These are phyloP conservation scores for Osmanthus fragrans DNA, from an alignment of 257 asterid species.

Conservation along the genomic window DNA sequence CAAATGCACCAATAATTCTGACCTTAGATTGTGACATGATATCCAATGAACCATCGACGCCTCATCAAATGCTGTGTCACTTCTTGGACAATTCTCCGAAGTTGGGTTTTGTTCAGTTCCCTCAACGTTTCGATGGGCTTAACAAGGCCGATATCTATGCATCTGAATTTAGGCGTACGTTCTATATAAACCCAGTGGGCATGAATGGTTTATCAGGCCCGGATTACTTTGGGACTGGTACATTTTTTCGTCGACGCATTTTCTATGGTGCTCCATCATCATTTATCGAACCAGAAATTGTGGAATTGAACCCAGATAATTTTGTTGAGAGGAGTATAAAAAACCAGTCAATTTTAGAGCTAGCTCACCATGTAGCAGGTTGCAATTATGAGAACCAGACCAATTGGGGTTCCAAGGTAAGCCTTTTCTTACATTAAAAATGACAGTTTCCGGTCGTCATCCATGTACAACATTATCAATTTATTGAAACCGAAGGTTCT, in stretches of 20 bases:
- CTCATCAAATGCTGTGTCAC: conserved; percentile 50
- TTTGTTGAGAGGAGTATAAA: conserved; percentile 30
- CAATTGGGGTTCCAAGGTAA: conserved; percentile 67
- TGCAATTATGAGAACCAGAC: conserved; percentile 54
- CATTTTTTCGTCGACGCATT: conserved; percentile 49
- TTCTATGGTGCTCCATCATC: conserved; percentile 50
- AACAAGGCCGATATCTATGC: conserved; percentile 63
- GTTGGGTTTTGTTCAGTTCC: conserved; percentile 67
- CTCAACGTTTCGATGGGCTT: conserved; percentile 44
- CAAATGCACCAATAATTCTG: conserved; percentile 66
- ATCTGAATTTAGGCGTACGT: conserved; percentile 39
- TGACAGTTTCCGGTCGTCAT: background rate
- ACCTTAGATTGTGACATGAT: conserved; percentile 87
- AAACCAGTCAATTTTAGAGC: conserved; percentile 27
- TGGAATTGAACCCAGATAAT: conserved; percentile 39
- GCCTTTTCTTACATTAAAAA: background rate
- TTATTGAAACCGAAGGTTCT: background rate
- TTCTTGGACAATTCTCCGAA: conserved; percentile 43
- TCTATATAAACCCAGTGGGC: conserved; percentile 46
- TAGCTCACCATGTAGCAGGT: conserved; percentile 55
- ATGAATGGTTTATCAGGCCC: conserved; percentile 58
- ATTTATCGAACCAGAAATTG: conserved; percentile 34
- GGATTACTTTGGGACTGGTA: conserved; percentile 50
- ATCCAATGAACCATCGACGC: conserved; percentile 76
- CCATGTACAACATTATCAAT: background rate